Evolutionary conservation across 2,329 filamentous ascomycete genomes (phyloP).

Genomic region (Talaromyces sp.): DNA sequence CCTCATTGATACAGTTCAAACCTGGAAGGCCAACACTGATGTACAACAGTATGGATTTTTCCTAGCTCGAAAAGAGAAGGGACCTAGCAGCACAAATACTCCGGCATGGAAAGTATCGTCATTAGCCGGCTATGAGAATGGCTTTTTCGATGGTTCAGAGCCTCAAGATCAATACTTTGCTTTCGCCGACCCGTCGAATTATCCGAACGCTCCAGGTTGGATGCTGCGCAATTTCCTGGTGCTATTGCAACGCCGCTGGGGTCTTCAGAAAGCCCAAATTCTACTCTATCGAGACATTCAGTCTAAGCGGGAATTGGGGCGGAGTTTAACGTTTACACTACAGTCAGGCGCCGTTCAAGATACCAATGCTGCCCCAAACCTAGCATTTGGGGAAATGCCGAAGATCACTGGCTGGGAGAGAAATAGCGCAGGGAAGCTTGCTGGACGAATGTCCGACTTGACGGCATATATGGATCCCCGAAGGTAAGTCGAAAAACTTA

Average conservation of each 20-base stretch:
- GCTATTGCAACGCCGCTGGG: constrained; percentile 77
- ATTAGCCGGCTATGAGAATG: constrained; percentile 73
- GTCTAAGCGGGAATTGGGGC: constrained; percentile 69
- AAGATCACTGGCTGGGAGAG: constrained; percentile 96
- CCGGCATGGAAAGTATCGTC: constrained; percentile 72
- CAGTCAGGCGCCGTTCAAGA: constrained; percentile 30
- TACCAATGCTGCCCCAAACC: constrained; percentile 27
- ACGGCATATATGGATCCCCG: constrained; percentile 90
- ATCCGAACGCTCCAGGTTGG: constrained; percentile 83
- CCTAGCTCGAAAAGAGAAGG: constrained; percentile 70
- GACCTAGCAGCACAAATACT: constrained; percentile 46
- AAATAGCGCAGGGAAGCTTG: constrained; percentile 71
- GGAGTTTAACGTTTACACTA: constrained; percentile 72
- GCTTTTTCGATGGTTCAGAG: constrained; percentile 73
- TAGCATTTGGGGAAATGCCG: constrained; percentile 55
- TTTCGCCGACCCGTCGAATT: constrained; percentile 91
- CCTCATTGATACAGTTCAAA: constrained; percentile 77
- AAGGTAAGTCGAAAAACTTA: constrained; percentile 39
- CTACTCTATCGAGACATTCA: constrained; percentile 87
- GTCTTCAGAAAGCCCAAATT: constrained; percentile 71
- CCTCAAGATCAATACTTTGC: constrained; percentile 76
- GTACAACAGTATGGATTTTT: constrained; percentile 90
- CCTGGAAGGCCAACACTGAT: constrained; percentile 81
- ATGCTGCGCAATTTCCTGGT: constrained; percentile 85
- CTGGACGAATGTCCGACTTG: constrained; percentile 73